phyloP scores from a whole-genome alignment of 2,329 filamentous ascomycete genomes.

The Arthrobotrys megalospora region DNA sequence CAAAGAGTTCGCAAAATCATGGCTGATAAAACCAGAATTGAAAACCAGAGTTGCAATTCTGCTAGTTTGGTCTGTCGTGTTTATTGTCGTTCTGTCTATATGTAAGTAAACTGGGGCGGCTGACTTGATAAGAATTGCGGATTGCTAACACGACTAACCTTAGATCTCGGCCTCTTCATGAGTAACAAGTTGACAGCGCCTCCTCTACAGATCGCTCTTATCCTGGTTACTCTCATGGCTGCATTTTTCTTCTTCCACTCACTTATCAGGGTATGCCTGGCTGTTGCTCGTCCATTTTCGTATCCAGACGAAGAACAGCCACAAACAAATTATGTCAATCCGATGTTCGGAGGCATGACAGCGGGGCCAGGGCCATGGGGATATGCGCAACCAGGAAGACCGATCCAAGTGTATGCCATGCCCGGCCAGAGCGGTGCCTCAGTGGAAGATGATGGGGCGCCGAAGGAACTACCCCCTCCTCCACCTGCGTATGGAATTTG shows the following conservation, averaged over 20 bases:
- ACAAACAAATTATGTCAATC: constrained; percentile 27
- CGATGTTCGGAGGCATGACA: constrained; percentile 67
- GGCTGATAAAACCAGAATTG: constrained; percentile 42
- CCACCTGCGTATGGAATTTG: constrained; percentile 38
- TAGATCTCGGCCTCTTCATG: constrained; percentile 81
- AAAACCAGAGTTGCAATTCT: constrained; percentile 58
- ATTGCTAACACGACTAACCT: constrained; percentile 31
- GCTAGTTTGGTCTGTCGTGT: constrained; percentile 57
- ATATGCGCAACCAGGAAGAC: constrained; percentile 79
- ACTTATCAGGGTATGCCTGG: constrained; percentile 80
- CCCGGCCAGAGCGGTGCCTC: constrained; percentile 79
- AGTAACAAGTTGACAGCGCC: constrained; percentile 74
- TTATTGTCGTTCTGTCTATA: constrained; percentile 50
- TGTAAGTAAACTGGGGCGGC: constrained; percentile 72
- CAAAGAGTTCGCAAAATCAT: constrained; percentile 45
- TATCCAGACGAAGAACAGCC: constrained; percentile 57
- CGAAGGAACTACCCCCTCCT: constrained; percentile 76
- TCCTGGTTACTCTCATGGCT: constrained; percentile 81
- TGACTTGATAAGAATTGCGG: constrained; percentile 63
- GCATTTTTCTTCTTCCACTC: constrained; percentile 86
- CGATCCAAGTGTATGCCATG: constrained; percentile 82
- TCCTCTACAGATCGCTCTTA: constrained; percentile 82
- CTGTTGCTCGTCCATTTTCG: constrained; percentile 71
- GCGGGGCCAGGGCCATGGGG: constrained; percentile 74
- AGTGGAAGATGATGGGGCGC: constrained; percentile 71